Base-by-base conservation (phyloP, 139 green algal genomes). In the Raphidocelis subcapitata region DNA sequence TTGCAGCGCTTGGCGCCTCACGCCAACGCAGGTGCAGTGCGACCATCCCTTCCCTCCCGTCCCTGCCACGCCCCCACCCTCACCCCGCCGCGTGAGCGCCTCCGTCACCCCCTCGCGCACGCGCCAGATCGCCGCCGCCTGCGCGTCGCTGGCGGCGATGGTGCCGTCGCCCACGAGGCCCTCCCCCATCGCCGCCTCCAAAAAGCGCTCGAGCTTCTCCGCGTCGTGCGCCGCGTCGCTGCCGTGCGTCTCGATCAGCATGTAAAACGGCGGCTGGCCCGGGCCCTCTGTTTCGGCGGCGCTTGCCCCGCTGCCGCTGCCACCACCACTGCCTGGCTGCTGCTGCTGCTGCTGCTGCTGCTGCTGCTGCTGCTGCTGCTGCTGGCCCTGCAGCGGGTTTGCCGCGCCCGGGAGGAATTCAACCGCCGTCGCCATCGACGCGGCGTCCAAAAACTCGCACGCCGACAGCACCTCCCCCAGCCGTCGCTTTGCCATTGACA, bases 391-490 rank as follows among this genome's bases (percentile, higher is more conserved):
- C 36, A 96, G 74, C 18, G 90, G 92, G 76, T 94, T 88, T 4
- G 75, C 52, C 0, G 89, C 74, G 10, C 78, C 82, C 23, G 66
- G 35, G 47, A 97, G 66, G 28, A 91, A 67, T 0, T 36, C 15
- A 18, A 88, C 68, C 0, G 84, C 86, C 28, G 97, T 59, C 1
- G 76, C 46, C 69, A 97, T 82, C 51, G 81, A 87, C 41, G 82
- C 77, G 1, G 73, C 31, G 62, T 99, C 96, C 36, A 99, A 74
- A 67, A 98, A 98, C 85, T 99, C 96, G 67, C 95, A 93, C 0
- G 92, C 90, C 2, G 84, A 91, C 10, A 97, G 85, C 36, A 92
- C 82, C 81, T 99, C 95, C 2, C 89, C 93, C 62, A 98, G 76
- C 3, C 80, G 54, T 32, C 57, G 51, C 56, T 85, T 84, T 10